phyloP scores from a whole-genome alignment of 345 rosid genomes.

The Melaleuca quinquenervia region DNA sequence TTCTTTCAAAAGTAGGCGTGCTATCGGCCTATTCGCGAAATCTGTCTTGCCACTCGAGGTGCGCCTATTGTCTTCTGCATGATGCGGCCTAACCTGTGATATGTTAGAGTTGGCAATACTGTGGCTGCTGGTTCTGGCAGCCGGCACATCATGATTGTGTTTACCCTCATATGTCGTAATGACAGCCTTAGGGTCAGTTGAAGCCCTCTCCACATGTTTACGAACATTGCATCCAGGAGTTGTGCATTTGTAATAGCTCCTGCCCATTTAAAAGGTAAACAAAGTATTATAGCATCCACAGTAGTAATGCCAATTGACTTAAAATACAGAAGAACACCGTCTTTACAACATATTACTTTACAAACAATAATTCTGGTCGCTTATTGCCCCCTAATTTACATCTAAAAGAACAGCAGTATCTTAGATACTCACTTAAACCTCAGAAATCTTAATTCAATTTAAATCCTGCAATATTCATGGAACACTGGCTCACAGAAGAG shows the following conservation, averaged over 20 bases:
- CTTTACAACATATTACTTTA: neutral
- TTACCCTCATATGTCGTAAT: conserved; percentile 90
- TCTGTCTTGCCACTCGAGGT: conserved; percentile 7
- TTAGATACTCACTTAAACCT: neutral
- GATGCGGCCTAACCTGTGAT: conserved; percentile 12
- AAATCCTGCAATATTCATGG: neutral
- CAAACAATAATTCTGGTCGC: neutral
- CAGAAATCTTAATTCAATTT: neutral
- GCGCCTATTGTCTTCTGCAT: neutral
- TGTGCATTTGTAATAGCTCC: conserved; percentile 92
- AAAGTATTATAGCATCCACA: neutral
- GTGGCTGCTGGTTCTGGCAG: conserved; percentile 21
- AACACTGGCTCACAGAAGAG: neutral
- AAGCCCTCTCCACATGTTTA: conserved; percentile 90
- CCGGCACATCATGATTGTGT: conserved; percentile 78
- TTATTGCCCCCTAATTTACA: neutral
- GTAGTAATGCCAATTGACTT: neutral
- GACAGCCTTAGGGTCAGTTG: conserved; percentile 79
- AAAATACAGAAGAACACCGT: neutral
- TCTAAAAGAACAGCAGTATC: neutral
- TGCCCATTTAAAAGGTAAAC: conserved; percentile 9
- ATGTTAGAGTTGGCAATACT: conserved; percentile 23
- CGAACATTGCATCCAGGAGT: conserved; percentile 71
- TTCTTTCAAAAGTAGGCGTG: conserved; percentile 49
- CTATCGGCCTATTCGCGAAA: conserved; percentile 22